Percentiles rank a stretch among this genome's conserved stretches.
These are phyloP conservation scores for Vigna reflexopilosa DNA, from an alignment of 306 rosid species.

Conservation along the genomic window DNA sequence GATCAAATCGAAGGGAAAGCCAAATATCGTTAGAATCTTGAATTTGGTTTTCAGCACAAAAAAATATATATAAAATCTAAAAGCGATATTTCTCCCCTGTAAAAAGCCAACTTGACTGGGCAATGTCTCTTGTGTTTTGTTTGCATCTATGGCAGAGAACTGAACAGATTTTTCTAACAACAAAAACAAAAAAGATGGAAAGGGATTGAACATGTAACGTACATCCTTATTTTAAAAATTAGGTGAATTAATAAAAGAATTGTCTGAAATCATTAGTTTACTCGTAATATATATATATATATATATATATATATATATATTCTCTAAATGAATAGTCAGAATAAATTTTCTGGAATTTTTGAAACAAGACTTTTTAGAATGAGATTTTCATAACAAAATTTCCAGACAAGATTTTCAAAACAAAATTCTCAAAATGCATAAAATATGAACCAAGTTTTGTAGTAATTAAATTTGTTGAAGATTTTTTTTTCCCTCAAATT, in stretches of 20 bases:
- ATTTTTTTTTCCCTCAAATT: too few species aligned
- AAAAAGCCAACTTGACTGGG: not conserved
- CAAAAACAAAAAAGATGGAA: not conserved
- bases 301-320: too few species aligned
- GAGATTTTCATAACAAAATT: too few species aligned
- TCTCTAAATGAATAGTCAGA: too few species aligned
- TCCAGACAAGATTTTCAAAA: too few species aligned
- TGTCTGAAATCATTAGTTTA: not conserved
- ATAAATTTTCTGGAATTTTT: too few species aligned
- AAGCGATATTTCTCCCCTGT: not conserved
- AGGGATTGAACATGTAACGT: not conserved
- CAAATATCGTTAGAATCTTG: conserved; percentile 2
- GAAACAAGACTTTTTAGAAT: too few species aligned
- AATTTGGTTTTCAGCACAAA: conserved; percentile 13
- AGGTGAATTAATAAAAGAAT: not conserved
- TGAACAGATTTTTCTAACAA: not conserved
- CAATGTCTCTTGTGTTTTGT: not conserved
- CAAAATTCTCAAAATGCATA: too few species aligned
- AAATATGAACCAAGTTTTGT: too few species aligned
- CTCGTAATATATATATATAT: too few species aligned
- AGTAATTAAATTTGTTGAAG: too few species aligned
- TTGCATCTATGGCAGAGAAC: not conserved
- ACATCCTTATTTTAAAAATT: not conserved
- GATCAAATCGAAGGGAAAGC: not conserved
- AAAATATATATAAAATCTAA: not conserved